Evolutionary conservation across 495 filamentous ascomycete species (phyloP).

Genomic region (Parathielavia appendiculata): DNA sequence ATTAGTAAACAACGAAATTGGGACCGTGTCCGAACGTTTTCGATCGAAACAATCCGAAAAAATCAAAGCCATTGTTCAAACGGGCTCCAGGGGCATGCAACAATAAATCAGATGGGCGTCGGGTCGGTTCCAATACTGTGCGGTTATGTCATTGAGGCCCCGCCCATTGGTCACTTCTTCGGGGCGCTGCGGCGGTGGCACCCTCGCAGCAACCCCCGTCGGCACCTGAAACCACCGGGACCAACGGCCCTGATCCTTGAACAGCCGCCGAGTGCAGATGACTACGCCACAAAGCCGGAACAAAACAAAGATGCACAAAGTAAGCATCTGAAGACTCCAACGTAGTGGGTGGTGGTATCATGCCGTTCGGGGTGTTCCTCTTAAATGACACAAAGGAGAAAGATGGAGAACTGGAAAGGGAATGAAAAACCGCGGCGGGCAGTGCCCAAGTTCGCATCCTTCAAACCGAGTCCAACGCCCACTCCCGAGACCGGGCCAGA

Average conservation of each 20-base stretch:
- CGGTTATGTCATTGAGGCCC: constrained; percentile 8
- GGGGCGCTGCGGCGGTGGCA: neutral
- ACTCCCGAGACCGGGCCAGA: constrained; percentile 6
- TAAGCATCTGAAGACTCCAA: no score
- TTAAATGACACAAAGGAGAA: neutral
- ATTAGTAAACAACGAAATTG: no score
- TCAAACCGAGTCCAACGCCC: constrained; percentile 49
- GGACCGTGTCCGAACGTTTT: neutral
- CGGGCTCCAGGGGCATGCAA: neutral
- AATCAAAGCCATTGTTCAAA: neutral
- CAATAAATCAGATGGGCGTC: neutral
- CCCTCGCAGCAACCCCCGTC: neutral
- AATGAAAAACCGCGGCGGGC: constrained; percentile 20
- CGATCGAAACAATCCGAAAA: neutral
- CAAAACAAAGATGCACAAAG: neutral
- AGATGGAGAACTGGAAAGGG: neutral
- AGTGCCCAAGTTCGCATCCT: constrained; percentile 65
- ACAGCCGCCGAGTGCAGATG: no score
- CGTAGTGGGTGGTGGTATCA: no score
- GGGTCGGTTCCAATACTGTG: neutral
- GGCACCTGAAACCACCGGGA: no score
- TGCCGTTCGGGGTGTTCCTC: no score
- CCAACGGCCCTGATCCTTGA: no score
- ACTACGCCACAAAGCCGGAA: neutral
- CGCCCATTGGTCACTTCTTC: constrained; percentile 14